Evolutionary conservation across 176 grass and related monocot genomes (phyloP), one percentile per base, ranked within the genome.

Genomic region (Cenchrus purpureus): DNA sequence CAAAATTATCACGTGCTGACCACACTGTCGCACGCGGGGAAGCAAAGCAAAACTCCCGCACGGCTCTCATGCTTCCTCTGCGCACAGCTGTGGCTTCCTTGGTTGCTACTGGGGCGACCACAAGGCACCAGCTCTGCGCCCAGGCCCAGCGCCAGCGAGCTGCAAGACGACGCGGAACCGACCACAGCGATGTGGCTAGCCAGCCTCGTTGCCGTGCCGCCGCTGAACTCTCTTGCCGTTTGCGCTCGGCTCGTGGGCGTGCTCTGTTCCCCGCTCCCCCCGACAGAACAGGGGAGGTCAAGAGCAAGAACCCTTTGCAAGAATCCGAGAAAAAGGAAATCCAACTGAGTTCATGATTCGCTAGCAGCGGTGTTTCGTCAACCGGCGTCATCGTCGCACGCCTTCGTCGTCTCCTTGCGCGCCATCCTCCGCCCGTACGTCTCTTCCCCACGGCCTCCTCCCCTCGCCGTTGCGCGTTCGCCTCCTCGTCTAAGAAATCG

Each of bases 401-500:
- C 32, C 69, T 51, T 78, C 10, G 49, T 51, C 65, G 45, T 78
- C 65, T 63, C 71, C 45, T 82, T 54, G 56, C 73, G 65, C 68
- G 48, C 48, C 45, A 80, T 59, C 57, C 56, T n/a, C 70, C 71
- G 62, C 51, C 48, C 58, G 46, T 57, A 10, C 61, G 37, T 22
- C 78, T 34, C 66, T 64, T 73, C 42, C 8, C 34, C 57, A 25
- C 25, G 58, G 43, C 73, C 45, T 12, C 63, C 13, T 50, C 54
- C 34, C 32, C 16, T 51, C 46, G 46, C 46, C 31, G 19, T 7
- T 22, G 25, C 15, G 19, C 78, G 73, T 64, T 89, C 84, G 62
- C 61, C 69, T 61, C 14, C 62, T 29, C 53, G 70, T 16, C 70
- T 62, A 89, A 82, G 88, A 34, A 82, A 82, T 25, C 78, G 73